These are phyloP conservation scores for Smittium culicis DNA, from an alignment of 371 early-diverging fungal genomes.

Conservation along the genomic window DNA sequence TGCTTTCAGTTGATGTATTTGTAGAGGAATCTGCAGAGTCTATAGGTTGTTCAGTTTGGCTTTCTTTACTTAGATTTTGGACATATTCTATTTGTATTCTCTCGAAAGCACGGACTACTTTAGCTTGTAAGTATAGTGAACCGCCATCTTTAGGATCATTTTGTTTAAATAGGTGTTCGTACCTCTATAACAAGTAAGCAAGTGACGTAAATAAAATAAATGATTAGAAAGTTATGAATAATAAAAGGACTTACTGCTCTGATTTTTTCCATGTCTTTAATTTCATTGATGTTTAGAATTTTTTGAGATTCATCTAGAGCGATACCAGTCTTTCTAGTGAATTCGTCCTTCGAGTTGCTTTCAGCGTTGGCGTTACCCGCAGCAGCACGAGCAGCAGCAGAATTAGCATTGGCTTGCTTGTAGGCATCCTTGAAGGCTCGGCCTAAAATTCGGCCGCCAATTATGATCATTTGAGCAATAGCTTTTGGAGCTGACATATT, in stretches of 20 bases:
- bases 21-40: no score
- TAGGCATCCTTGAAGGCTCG: constrained; percentile 89
- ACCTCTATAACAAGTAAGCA: constrained; percentile 57
- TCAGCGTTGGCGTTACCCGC: constrained; percentile 38
- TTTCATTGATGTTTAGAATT: constrained; percentile 77
- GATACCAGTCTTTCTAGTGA: constrained; percentile 72
- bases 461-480: constrained; percentile 73
- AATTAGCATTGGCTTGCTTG: constrained; percentile 54
- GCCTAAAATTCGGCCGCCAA: constrained; percentile 73
- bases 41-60: no score
- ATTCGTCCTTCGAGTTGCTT: constrained; percentile 42
- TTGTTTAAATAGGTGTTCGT: constrained; percentile 71
- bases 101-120: constrained; percentile 84
- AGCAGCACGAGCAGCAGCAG: constrained; percentile 37
- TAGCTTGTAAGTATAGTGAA: constrained; percentile 86
- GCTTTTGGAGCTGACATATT: constrained; percentile 39
- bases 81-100: constrained; percentile 77
- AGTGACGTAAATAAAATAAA: no score
- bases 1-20: no score
- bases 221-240: no score
- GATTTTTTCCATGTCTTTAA: constrained; percentile 52
- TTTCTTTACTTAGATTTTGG: no score
- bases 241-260: neutral
- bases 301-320: constrained; percentile 81
- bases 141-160: constrained; percentile 82